Evolutionary conservation across 805 yeast species (phyloP).

Genomic region (Wickerhamiella allomyrinae): DNA sequence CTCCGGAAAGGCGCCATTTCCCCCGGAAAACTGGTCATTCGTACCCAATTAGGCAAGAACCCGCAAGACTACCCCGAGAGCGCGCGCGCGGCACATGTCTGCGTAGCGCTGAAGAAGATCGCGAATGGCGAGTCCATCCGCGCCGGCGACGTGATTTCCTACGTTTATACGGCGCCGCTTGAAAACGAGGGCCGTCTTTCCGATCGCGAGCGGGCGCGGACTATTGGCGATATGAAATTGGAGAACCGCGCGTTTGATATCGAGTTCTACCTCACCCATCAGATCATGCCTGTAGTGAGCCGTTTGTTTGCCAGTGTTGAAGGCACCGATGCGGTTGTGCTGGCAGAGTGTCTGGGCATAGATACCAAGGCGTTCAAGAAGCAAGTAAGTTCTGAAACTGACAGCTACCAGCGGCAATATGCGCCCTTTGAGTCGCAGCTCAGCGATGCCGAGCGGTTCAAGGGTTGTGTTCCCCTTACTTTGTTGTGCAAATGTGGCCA

Average conservation of each 20-base stretch:
- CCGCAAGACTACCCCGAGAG: slow-evolving; percentile 74
- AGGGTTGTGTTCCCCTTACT: slow-evolving; percentile 40
- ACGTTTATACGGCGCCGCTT: slow-evolving; percentile 50
- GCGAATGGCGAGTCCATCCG: slow-evolving; percentile 74
- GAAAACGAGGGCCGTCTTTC: slow-evolving; percentile 17
- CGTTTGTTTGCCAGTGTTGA: slow-evolving; percentile 74
- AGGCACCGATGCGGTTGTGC: slow-evolving; percentile 67
- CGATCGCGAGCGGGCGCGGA: slow-evolving; percentile 59
- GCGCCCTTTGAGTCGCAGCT: slow-evolving; percentile 2
- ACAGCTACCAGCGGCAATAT: background rate
- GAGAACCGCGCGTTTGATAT: slow-evolving; percentile 54
- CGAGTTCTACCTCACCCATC: slow-evolving; percentile 69
- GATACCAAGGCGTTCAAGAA: slow-evolving; percentile 28
- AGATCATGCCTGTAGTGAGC: slow-evolving; percentile 79
- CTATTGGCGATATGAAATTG: slow-evolving; percentile 54
- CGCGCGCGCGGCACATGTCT: slow-evolving; percentile 68
- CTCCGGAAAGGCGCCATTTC: slow-evolving; percentile 36
- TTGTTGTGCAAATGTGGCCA: slow-evolving; percentile 52
- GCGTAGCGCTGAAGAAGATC: slow-evolving; percentile 71
- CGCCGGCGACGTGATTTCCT: slow-evolving; percentile 84
- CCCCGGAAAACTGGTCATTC: slow-evolving; percentile 59
- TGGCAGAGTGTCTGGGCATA: slow-evolving; percentile 66
- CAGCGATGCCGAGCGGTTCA: slow-evolving; percentile 64
- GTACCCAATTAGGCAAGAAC: slow-evolving; percentile 80
- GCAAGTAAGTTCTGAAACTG: background rate